Evolutionary conservation across 2,329 filamentous ascomycete genomes (phyloP).

Genomic region (Colletotrichum gigasporum): DNA sequence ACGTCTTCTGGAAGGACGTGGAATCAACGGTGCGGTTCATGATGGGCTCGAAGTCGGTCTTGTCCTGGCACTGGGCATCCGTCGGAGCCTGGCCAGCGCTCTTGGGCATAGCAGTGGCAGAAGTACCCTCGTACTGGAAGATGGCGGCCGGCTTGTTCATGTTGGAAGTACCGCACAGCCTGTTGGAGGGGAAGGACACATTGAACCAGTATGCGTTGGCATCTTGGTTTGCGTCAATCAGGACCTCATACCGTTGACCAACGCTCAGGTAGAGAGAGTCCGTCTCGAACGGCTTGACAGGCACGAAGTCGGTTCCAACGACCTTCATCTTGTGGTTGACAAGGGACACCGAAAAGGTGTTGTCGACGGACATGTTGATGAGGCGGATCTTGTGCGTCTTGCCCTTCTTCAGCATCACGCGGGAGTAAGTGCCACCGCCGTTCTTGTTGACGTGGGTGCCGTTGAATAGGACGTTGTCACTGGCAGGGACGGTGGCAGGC

Average conservation of each 20-base stretch:
- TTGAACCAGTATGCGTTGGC: conserved; percentile 45
- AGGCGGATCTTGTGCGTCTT: conserved; percentile 68
- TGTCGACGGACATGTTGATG: conserved; percentile 65
- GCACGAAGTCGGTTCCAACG: conserved; percentile 73
- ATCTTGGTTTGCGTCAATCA: conserved; percentile 45
- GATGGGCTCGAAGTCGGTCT: conserved; percentile 37
- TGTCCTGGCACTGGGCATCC: conserved; percentile 35
- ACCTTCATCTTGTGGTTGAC: conserved; percentile 70
- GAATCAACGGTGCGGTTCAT: conserved; percentile 38
- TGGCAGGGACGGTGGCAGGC: conserved; percentile 31
- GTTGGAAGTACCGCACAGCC: conserved; percentile 44
- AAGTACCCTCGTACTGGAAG: conserved; percentile 47
- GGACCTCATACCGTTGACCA: conserved; percentile 56
- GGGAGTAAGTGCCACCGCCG: conserved; percentile 44
- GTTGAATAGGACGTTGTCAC: conserved; percentile 53
- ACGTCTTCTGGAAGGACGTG: conserved; percentile 37
- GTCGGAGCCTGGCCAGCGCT: conserved; percentile 38
- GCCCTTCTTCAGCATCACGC: conserved; percentile 59
- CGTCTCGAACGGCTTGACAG: conserved; percentile 69
- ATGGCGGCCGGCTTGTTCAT: conserved; percentile 48
- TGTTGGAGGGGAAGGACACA: conserved; percentile 42
- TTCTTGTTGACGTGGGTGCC: conserved; percentile 48
- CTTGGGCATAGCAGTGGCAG: conserved; percentile 39
- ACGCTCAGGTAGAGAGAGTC: conserved; percentile 70
- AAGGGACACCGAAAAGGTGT: conserved; percentile 64